Base-by-base conservation (phyloP, 2,329 filamentous ascomycete genomes). In the Diaporthe ilicicola region DNA sequence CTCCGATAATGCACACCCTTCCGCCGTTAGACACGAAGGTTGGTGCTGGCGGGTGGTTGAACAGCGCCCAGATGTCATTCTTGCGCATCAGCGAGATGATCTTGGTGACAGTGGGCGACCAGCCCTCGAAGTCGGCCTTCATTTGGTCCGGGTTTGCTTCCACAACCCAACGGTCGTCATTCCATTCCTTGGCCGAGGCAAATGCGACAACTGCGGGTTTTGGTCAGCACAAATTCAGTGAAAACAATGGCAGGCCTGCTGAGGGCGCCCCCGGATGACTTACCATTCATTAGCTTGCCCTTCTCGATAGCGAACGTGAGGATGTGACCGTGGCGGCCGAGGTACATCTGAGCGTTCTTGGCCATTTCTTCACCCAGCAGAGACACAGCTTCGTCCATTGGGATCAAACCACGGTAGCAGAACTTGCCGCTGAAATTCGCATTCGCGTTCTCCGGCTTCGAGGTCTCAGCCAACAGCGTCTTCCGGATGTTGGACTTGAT, bases 401-500 rank as follows among this genome's bases (percentile, higher is more conserved):
- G 79, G n/a, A 82, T 76, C 34, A 82, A 70, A 15, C 79, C 80
- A n/a, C 90, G 83, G 76, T 90, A 91, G 2, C 86, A 89, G 77
- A 88, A 88, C 75, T 89, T 88, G 34, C 85, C 83, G 0, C 84
- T 86, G 75, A 89, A 92, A 1, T 75, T 77, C n/a, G 78, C 83
- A 76, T 32, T 87, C 17, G 71, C 56, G 73, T 70, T 83, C 68
- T 48, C 83, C 72, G 66, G 82, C 76, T 54, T 82, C 73, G 76
- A 70, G 17, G 80, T 74, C 42, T 39, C 44, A 1, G 85, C 86
- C 0, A 91, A 79, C 10, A 92, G 77, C 4, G 88, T 77, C 44
- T 85, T 79, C 19, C 90, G 81, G 4, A 86, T 84, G 61, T 61
- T 71, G 34, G 70, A 73, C 64, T 74, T 69, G 73, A 75, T 76